phyloP scores from a whole-genome alignment of 768 basidiomycete genomes.

The Lentinula lateritia region DNA sequence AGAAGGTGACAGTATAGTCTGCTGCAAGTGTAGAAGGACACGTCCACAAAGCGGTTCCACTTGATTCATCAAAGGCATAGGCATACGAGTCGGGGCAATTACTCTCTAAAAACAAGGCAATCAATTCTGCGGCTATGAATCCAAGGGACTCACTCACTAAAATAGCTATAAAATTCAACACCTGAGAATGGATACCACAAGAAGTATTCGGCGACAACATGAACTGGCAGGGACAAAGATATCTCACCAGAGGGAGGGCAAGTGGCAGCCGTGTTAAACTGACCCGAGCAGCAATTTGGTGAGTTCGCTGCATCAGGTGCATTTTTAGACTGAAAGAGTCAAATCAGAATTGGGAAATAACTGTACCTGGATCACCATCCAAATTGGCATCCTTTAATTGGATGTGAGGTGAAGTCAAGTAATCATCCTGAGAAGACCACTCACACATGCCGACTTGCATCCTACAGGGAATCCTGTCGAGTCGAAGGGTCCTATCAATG shows the following conservation, averaged over 20 bases:
- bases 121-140: background rate
- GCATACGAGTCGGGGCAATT: slow-evolving; percentile 24
- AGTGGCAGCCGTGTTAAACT: slow-evolving; percentile 25
- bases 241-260: slow-evolving; percentile 26
- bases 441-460: slow-evolving; percentile 45
- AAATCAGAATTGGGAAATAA: background rate
- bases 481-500: slow-evolving; percentile 43
- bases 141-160: slow-evolving; percentile 9
- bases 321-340: background rate
- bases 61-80: slow-evolving; percentile 28
- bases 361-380: slow-evolving; percentile 17
- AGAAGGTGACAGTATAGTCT: slow-evolving; percentile 22
- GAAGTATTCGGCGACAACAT: background rate
- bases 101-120: slow-evolving; percentile 6
- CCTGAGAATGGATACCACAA: slow-evolving; percentile 6
- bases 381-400: slow-evolving; percentile 19
- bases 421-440: background rate
- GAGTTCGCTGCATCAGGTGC: slow-evolving; percentile 19
- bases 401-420: background rate
- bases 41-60: slow-evolving; percentile 39
- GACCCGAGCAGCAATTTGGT: slow-evolving; percentile 31
- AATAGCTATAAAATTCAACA: slow-evolving; percentile 20
- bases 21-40: slow-evolving; percentile 29
- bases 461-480: slow-evolving; percentile 42
- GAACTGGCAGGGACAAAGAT: background rate